Percentiles rank a stretch among this genome's conserved stretches.
Conservation (phyloP, 768 basidiomycete genomes). For the Paxillus ammoniavirescens region DNA sequence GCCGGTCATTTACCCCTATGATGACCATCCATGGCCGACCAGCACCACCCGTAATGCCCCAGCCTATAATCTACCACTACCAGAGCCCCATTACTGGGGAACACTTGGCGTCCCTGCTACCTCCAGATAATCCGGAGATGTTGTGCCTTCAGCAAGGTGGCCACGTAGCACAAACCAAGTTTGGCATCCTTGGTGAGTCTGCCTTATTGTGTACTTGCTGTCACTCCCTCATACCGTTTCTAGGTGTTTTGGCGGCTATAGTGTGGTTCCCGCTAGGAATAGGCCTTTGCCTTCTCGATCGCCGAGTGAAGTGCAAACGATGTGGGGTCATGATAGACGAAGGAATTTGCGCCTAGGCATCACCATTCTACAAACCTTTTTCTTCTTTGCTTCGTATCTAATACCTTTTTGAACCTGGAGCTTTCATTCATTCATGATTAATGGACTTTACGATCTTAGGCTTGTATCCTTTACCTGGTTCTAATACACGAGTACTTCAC, state of each 20-base stretch:
- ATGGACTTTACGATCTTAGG: background rate
- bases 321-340: constrained; percentile 41
- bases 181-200: constrained; percentile 64
- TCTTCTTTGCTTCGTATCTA: background rate
- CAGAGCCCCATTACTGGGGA: constrained; percentile 60
- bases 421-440: background rate
- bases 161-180: constrained; percentile 64
- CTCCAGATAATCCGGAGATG: constrained; percentile 84
- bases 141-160: constrained; percentile 73
- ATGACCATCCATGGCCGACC: constrained; percentile 17
- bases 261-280: constrained; percentile 87
- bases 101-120: constrained; percentile 57
- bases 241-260: constrained; percentile 78
- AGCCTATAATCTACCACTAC: constrained; percentile 67
- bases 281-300: constrained; percentile 74
- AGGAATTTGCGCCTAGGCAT: constrained; percentile 32
- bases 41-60: constrained; percentile 31
- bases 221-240: background rate
- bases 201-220: background rate
- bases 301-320: constrained; percentile 60
- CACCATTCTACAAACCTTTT: background rate
- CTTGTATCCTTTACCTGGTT: constrained; percentile 13
- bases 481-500: too few relatives aligned
- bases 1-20: constrained; percentile 11
- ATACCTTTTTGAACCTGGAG: background rate